Conservation (phyloP, 768 basidiomycete genomes). For the Psilocybe cubensis region DNA sequence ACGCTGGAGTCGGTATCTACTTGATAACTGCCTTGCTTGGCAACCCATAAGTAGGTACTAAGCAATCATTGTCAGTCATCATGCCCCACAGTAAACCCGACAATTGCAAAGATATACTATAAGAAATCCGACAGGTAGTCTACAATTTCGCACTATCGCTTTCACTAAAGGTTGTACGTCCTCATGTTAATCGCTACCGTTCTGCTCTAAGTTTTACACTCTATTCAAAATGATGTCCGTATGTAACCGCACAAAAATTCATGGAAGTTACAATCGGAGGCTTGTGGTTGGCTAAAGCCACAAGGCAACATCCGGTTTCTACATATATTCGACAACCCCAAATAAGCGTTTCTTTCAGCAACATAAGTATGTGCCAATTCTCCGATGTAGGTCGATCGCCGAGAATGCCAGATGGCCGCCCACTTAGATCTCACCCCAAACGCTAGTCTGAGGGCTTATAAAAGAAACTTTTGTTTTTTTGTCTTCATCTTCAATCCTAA, state of each 20-base stretch:
- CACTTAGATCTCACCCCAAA: not conserved
- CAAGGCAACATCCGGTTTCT: not conserved
- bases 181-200: too few species aligned
- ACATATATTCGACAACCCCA: not conserved
- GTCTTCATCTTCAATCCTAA: not conserved
- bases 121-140: too few species aligned
- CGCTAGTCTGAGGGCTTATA: not conserved
- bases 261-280: not conserved
- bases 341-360: not conserved
- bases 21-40: too few species aligned
- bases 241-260: not conserved
- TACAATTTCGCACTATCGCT: too few species aligned
- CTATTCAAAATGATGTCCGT: too few species aligned
- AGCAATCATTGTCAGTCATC: too few species aligned
- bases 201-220: too few species aligned
- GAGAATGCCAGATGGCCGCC: not conserved
- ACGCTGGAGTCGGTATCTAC: too few species aligned
- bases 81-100: too few species aligned
- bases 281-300: not conserved
- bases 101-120: too few species aligned
- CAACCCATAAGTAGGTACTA: too few species aligned
- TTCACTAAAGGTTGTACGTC: too few species aligned
- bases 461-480: not conserved
- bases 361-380: not conserved
- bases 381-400: not conserved